Evolutionary conservation across 345 rosid genomes (phyloP).

Genomic region (Hevea brasiliensis): DNA sequence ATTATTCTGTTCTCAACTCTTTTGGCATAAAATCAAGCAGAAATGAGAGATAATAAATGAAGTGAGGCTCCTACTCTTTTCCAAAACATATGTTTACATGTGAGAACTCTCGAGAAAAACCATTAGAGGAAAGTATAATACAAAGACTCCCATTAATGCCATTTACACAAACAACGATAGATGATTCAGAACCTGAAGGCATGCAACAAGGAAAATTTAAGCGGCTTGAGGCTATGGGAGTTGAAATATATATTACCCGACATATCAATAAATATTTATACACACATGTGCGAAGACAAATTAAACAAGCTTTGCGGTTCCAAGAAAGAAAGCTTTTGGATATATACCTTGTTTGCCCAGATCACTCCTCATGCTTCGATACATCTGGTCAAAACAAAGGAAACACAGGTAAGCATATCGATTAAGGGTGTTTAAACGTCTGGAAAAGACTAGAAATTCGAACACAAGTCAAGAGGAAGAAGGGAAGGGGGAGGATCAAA

Average conservation of each 20-base stretch:
- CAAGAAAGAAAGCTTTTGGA: too few species aligned
- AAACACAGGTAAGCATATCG: background rate
- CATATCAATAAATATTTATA: too few species aligned
- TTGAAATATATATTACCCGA: too few species aligned
- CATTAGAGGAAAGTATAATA: constrained; percentile 40
- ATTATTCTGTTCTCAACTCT: constrained; percentile 26
- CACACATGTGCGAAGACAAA: too few species aligned
- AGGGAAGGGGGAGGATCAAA: too few species aligned
- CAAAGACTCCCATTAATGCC: constrained; percentile 24
- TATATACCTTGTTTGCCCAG: constrained; percentile 61
- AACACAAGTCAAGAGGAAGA: too few species aligned
- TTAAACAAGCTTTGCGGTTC: too few species aligned
- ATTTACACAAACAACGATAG: constrained; percentile 1
- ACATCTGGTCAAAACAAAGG: constrained; percentile 58
- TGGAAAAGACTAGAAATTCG: background rate
- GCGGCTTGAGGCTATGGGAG: too few species aligned
- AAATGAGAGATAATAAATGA: constrained; percentile 37
- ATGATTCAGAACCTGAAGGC: constrained; percentile 1
- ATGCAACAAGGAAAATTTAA: background rate
- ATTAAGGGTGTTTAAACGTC: background rate
- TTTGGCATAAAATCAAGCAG: constrained; percentile 26
- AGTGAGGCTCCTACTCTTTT: constrained; percentile 23
- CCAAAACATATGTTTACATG: constrained; percentile 20
- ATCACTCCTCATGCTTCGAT: constrained; percentile 80
- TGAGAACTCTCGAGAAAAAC: constrained; percentile 23